Percentiles rank a stretch among this genome's conserved stretches.
These are phyloP conservation scores for Neostapfia colusana DNA, from an alignment of 176 grass and related monocot species.

Conservation along the genomic window DNA sequence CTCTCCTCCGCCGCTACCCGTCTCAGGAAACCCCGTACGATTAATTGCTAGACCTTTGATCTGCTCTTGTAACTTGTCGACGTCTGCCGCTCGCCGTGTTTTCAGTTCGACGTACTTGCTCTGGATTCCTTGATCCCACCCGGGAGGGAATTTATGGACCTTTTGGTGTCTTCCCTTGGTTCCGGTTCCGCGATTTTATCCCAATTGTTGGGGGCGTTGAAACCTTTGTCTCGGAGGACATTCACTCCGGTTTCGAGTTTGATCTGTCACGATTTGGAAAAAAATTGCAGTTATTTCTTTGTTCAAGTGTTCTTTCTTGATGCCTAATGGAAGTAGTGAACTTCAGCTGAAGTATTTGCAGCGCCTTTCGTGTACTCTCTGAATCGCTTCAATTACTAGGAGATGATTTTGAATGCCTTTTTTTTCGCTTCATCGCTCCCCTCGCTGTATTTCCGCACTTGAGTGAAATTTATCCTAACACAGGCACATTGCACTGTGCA, in stretches of 20 bases:
- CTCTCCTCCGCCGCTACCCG: not conserved
- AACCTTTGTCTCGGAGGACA: constrained; percentile 21
- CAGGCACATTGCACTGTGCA: not conserved
- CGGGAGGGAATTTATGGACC: not conserved
- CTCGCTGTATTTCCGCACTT: not conserved
- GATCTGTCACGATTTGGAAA: constrained; percentile 28
- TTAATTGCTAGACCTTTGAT: constrained; percentile 25
- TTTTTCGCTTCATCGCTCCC: not conserved
- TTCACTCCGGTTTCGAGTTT: constrained; percentile 9
- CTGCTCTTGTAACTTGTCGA: constrained; percentile 14
- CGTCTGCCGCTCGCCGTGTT: constrained; percentile 19
- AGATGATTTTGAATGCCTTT: not conserved
- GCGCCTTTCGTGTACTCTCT: not conserved
- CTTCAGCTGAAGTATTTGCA: constrained; percentile 9
- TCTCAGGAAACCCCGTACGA: constrained; percentile 1
- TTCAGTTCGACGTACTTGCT: constrained; percentile 38
- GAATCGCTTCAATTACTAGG: not conserved
- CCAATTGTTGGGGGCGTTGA: constrained; percentile 20
- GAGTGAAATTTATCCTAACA: not conserved
- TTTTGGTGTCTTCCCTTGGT: not conserved
- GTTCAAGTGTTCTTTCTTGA: constrained; percentile 4
- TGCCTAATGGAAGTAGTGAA: constrained; percentile 11
- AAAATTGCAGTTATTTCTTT: not conserved
- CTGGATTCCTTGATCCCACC: constrained; percentile 32
- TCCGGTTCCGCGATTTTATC: not conserved